Conservation (phyloP, 257 asterid species). For the Rhazya stricta region DNA sequence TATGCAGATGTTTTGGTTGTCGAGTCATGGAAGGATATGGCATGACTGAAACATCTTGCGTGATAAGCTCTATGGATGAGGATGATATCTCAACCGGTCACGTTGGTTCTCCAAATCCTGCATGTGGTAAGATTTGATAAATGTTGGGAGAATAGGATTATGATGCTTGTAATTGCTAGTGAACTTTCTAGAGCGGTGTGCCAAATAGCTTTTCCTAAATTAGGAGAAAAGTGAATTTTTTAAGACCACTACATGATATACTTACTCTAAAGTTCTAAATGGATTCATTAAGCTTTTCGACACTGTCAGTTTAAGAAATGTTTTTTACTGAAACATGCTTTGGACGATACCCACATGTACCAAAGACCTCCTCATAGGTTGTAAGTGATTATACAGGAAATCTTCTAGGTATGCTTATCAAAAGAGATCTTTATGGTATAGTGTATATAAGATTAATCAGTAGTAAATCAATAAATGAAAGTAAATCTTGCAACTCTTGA, state of each 20-base stretch:
- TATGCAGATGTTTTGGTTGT: slow-evolving; percentile 84
- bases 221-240: background rate
- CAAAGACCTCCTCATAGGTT: background rate
- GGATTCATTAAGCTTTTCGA: background rate
- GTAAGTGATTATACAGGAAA: background rate
- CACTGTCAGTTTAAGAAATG: background rate
- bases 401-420: background rate
- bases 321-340: background rate
- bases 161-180: background rate
- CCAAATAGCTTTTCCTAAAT: background rate
- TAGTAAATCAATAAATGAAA: background rate
- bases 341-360: background rate
- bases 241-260: background rate
- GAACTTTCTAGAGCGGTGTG: background rate
- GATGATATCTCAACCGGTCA: slow-evolving; percentile 70
- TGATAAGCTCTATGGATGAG: slow-evolving; percentile 73
- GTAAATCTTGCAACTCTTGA: background rate
- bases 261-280: background rate
- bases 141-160: slow-evolving; percentile 1
- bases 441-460: background rate
- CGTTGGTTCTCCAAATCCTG: slow-evolving; percentile 91
- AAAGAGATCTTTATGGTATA: background rate
- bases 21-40: slow-evolving; percentile 87
- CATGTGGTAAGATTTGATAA: slow-evolving; percentile 68
- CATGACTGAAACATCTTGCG: slow-evolving; percentile 97